phyloP scores from a whole-genome alignment of 805 yeast species.

The Yarrowia sp. region DNA sequence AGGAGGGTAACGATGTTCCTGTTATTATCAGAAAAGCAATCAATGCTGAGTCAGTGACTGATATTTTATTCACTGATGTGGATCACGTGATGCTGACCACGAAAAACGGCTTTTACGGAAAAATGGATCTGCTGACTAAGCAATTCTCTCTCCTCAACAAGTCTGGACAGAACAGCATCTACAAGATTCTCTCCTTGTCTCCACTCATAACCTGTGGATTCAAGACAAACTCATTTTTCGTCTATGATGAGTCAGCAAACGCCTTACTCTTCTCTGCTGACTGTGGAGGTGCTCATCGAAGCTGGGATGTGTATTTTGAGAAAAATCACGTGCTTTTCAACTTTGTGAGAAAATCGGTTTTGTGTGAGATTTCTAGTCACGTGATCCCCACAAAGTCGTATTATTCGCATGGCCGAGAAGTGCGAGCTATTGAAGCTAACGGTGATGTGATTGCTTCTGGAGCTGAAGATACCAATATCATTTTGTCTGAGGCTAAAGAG shows the following conservation, averaged over 20 bases:
- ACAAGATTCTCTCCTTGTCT: not conserved
- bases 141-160: not conserved
- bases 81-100: not conserved
- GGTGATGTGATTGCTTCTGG: constrained; percentile 58
- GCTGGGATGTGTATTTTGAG: constrained; percentile 56
- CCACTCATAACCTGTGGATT: constrained; percentile 66
- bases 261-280: constrained; percentile 63
- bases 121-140: not conserved
- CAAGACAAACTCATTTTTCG: constrained; percentile 69
- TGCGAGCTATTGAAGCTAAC: constrained; percentile 54
- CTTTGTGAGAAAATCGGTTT: constrained; percentile 41
- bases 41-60: constrained; percentile 9
- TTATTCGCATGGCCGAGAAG: constrained; percentile 89
- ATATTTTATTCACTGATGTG: not conserved
- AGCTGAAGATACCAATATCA: constrained; percentile 83
- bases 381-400: constrained; percentile 39
- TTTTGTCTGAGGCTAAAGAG: constrained; percentile 46
- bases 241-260: constrained; percentile 79
- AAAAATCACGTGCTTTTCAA: constrained; percentile 42
- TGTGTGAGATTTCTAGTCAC: constrained; percentile 20
- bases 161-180: not conserved
- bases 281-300: constrained; percentile 92
- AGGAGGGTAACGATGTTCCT: not conserved
- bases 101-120: constrained; percentile 10
- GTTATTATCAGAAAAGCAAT: not conserved